A percentile compares a stretch with the other conserved stretches of the same genome.
Evolutionary conservation across 2,329 filamentous ascomycete species (phyloP).

Genomic region (Ciborinia camelliae): DNA sequence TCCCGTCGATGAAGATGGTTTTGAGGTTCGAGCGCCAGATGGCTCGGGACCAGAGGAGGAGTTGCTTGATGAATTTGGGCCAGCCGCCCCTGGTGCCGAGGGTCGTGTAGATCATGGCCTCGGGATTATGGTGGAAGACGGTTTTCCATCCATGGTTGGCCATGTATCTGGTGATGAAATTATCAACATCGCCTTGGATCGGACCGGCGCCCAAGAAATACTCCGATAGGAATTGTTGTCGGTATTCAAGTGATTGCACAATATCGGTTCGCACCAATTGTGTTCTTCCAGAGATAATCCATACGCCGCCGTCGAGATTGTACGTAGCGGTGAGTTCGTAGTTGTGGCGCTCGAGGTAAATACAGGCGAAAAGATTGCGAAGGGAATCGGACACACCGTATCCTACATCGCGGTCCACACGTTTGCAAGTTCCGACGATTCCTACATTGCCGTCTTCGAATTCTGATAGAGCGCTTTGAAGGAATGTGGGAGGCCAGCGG

Average conservation of each 20-base stretch:
- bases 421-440: constrained; percentile 55
- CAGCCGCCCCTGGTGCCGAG: constrained; percentile 44
- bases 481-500: constrained; percentile 26
- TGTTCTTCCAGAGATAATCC: constrained; percentile 56
- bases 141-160: constrained; percentile 51
- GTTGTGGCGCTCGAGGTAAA: constrained; percentile 61
- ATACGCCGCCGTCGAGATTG: constrained; percentile 56
- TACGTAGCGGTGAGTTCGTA: constrained; percentile 57
- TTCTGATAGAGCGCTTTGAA: constrained; percentile 24
- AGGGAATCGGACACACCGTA: constrained; percentile 19
- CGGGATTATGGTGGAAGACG: constrained; percentile 50
- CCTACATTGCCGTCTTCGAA: constrained; percentile 43
- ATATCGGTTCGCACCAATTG: constrained; percentile 50
- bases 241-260: constrained; percentile 45
- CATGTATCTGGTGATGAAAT: constrained; percentile 55
- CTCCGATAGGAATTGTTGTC: constrained; percentile 47
- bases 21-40: constrained; percentile 55
- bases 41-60: constrained; percentile 55
- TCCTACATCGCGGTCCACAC: constrained; percentile 43
- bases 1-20: constrained; percentile 43
- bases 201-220: constrained; percentile 48
- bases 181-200: constrained; percentile 58
- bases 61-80: constrained; percentile 50
- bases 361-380: constrained; percentile 53
- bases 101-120: constrained; percentile 50